Evolutionary conservation across 371 early-diverging fungal species (phyloP), one percentile per base, ranked within the genome.

Genomic region (Parasitella parasitica): DNA sequence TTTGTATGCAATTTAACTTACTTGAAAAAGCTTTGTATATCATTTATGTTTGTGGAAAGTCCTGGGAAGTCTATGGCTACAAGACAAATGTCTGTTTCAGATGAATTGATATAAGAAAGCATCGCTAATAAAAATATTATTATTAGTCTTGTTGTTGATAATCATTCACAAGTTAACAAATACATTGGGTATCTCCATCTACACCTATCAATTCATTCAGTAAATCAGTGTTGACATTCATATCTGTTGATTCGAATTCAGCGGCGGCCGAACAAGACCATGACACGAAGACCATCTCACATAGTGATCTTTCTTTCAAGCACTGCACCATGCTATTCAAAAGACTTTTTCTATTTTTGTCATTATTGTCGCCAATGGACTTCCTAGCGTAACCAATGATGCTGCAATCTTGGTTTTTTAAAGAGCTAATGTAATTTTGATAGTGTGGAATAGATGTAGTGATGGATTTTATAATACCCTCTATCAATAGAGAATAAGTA

Each of bases 31-130:
- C 6, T 55, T 46, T 65, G 56, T 59, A 59, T 3, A 64, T 54
- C 65, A 48, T 20, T 18, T 36, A 36, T 38, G 16, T 64, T 59
- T 6, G 59, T 65, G 20, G 65, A 59, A 2, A 65, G 56, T 50
- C 65, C 60, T 41, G 65, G 56, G 30, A 65, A 65, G n/a, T 65
- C 59, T 36, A 65, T 55, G 22, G 22, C 65, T 59, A 65, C 56
- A 54, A 65, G 56, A 13, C 55, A 65, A 59, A 59, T 55, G 24
- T 56, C 56, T 50, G 30, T 64, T 59, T 28, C 59, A n/a, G 64
- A 58, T 64, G 64, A 53, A 58, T 64, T 64, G 52, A 64, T 64
- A 46, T 63, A 57, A 15, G 43, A 57, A 53, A 62, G 24, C 63
- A 62, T 63, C n/a, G 52, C 63, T 63, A 57, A 51, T 6, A 57